Conservation (phyloP, 345 rosid genomes). For the Melastoma malabathricum region DNA sequence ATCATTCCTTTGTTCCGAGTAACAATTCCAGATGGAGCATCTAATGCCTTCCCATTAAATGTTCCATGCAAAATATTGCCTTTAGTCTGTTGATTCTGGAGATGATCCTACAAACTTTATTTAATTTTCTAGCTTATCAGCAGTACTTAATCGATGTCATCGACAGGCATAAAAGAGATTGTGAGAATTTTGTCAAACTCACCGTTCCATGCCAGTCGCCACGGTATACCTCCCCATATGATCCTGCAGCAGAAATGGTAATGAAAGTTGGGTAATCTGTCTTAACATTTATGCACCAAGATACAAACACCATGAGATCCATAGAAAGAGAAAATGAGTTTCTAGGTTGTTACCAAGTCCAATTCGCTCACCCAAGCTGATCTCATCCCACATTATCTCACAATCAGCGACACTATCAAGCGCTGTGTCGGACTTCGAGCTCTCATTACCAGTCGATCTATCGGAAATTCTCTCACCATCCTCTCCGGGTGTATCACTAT, state of each 20-base stretch:
- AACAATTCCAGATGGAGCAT: no score
- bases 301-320: slow-evolving; percentile 2
- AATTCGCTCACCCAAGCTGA: slow-evolving; percentile 82
- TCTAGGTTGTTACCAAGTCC: slow-evolving; percentile 67
- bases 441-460: slow-evolving; percentile 44
- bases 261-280: slow-evolving; percentile 4
- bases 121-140: no score
- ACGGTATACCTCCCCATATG: slow-evolving; percentile 92
- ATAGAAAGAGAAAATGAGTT: slow-evolving; percentile 9
- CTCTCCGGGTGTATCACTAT: slow-evolving; percentile 16
- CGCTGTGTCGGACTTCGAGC: slow-evolving; percentile 47
- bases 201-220: slow-evolving; percentile 99
- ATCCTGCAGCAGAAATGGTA: slow-evolving; percentile 44
- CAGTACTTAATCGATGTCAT: not conserved
- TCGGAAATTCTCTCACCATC: slow-evolving; percentile 59
- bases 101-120: no score
- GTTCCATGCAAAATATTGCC: no score
- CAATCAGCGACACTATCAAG: slow-evolving; percentile 81
- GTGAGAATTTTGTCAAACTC: slow-evolving; percentile 19
- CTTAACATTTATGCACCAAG: not conserved
- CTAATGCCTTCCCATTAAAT: no score
- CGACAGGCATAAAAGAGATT: not conserved
- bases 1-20: no score
- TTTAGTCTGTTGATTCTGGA: no score
- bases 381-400: slow-evolving; percentile 84